phyloP scores from a whole-genome alignment of 371 early-diverging fungal genomes.

The Apophysomyces sp. region DNA sequence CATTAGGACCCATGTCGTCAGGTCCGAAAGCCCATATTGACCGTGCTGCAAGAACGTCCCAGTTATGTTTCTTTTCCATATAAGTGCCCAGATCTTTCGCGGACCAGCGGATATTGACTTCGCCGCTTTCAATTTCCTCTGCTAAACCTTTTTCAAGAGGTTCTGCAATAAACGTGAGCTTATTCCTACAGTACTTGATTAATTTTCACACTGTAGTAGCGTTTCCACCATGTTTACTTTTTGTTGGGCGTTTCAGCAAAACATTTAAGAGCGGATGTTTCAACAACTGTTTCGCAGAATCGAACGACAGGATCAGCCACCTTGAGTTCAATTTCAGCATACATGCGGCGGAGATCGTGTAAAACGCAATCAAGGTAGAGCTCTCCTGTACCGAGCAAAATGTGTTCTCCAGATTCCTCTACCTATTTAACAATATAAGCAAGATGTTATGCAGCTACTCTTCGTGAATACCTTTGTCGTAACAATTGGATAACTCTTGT shows the following conservation, averaged over 20 bases:
- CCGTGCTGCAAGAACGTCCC: conserved; percentile 93
- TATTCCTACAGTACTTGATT: conserved; percentile 63
- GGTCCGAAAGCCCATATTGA: conserved; percentile 99
- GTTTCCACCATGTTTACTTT: conserved; percentile 53
- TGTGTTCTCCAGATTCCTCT: conserved; percentile 97
- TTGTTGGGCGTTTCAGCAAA: conserved; percentile 98
- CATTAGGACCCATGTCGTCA: conserved; percentile 87
- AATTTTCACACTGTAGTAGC: background rate
- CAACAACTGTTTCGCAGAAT: conserved; percentile 95
- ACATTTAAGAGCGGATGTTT: conserved; percentile 92
- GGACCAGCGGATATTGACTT: conserved; percentile 74
- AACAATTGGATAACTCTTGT: conserved; percentile 92
- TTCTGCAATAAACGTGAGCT: conserved; percentile 93
- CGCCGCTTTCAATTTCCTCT: conserved; percentile 85
- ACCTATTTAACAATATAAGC: conserved; percentile 41
- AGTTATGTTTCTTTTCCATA: conserved; percentile 83
- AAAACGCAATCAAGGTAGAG: conserved; percentile 94
- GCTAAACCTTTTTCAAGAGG: conserved; percentile 91
- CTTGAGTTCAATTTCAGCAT: conserved; percentile 95
- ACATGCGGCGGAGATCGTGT: conserved; percentile 92
- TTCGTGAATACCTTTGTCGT: conserved; percentile 68
- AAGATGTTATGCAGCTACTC: background rate
- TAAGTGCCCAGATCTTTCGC: conserved; percentile 72
- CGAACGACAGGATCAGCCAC: conserved; percentile 96
- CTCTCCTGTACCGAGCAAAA: conserved; percentile 93